Evolutionary conservation across 2,329 filamentous ascomycete genomes (phyloP), one percentile per base, ranked within the genome.

Genomic region (Xylariaceae sp.): DNA sequence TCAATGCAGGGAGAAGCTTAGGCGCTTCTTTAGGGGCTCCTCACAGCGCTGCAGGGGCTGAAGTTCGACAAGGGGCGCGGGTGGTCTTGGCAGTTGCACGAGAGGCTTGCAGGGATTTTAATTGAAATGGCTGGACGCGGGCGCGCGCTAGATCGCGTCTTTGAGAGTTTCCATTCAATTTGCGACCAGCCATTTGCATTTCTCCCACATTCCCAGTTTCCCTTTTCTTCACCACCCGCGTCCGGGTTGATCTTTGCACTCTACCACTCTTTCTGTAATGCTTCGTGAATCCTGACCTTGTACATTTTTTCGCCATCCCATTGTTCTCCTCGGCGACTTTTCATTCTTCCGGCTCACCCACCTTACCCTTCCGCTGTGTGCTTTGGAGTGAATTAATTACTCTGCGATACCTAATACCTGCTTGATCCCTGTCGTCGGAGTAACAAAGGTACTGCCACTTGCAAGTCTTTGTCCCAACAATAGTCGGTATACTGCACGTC

Each of bases 121-220:
- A 60, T 60, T 57, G 47, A 53, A 52, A 53, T 58, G 54, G 56
- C 55, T 60, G 55, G 51, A 41, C 50, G 47, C 28, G 51, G n/a
- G n/a, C n/a, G 39, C 22, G 28, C 19, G 33, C 17, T 19, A 11
- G 4, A 17, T 18, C 15, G 33, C 33, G 33, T 12, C 16, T 19
- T 18, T n/a, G n/a, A n/a, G n/a, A 12, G 13, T 19, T 26, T 37
- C 28, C 29, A 18, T n/a, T n/a, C n/a, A n/a, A n/a, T n/a, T 26
- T 39, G 38, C 35, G 38, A 41, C 56, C 56, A 59, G 56, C 56
- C 56, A 55, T 54, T 55, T 43, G 35, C 44, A 51, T 57, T 58
- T 56, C 35, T 31, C 17, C 30, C 30, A 32, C 13, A n/a, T 32
- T 32, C 30, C 30, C 13, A n/a, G n/a, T 40, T 40, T 35, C n/a